A percentile compares a stretch with the other conserved stretches of the same genome.
These are phyloP conservation scores for Coemansia sp. DNA, from an alignment of 192 early-diverging fungal genomes.

Conservation along the genomic window DNA sequence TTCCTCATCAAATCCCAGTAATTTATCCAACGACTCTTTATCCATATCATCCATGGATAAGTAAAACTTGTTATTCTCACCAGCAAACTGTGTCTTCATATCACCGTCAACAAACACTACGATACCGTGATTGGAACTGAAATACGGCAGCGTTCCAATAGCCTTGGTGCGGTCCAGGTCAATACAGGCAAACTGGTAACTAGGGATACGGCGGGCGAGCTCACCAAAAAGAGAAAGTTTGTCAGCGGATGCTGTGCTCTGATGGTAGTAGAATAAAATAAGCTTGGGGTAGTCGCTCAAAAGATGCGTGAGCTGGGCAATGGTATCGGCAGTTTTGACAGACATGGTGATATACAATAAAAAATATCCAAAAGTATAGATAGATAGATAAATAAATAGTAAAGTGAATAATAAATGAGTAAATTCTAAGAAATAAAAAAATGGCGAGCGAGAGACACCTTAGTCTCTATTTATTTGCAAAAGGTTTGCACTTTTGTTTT, in stretches of 20 bases:
- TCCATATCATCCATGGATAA: background rate
- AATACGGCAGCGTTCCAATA: background rate
- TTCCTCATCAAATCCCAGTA: background rate
- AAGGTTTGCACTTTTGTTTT: too few species aligned
- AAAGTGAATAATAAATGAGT: background rate
- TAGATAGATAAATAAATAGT: background rate
- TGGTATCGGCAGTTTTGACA: constrained; percentile 2
- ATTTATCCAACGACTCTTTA: background rate
- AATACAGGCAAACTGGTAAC: constrained; percentile 1
- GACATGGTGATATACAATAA: background rate
- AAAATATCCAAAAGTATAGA: background rate
- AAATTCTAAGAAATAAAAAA: background rate
- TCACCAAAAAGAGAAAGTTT: background rate
- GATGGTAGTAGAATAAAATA: background rate
- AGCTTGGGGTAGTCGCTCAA: constrained; percentile 2
- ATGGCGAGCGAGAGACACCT: too few species aligned
- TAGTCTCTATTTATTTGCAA: too few species aligned
- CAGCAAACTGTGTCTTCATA: background rate
- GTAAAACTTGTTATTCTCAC: background rate
- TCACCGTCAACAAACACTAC: background rate
- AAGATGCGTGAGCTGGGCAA: background rate
- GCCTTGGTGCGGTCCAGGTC: background rate
- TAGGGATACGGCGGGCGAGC: constrained; percentile 1
- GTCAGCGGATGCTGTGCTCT: background rate
- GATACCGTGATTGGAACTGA: background rate